Evolutionary conservation across 208 protist genomes (phyloP), one percentile per base, ranked within the genome.

Genomic region (Lotmaria passim): DNA sequence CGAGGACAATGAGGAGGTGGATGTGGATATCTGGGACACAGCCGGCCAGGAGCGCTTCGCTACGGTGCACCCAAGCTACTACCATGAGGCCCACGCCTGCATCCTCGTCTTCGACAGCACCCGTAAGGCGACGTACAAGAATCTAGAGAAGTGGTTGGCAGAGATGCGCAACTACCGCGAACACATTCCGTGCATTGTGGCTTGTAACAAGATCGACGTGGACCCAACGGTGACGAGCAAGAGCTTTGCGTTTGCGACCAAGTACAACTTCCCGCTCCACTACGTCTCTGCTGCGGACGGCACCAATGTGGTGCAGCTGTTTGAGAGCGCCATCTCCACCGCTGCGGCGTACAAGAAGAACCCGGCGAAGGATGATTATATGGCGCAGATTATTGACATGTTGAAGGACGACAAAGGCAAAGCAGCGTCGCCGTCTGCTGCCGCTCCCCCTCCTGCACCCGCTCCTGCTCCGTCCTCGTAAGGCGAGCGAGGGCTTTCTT

Each of bases 201-300:
- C 96, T 8, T 97, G 93, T 50, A 98, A 98, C 69, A 98, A 98
- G 80, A 97, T 98, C 66, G 97, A 98, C 73, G 89, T 88, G 21
- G 85, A 97, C 65, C 83, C 85, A 7, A 67, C 74, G 0, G 90
- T 98, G 24, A 91, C 87, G n/a, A 81, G 81, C 19, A 97, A 91
- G 51, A 69, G 71, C n/a, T 98, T 98, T 70, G 94, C 91, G 26
- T 98, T 98, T 71, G 84, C 95, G 2, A 85, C 88, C 15, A 98
- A 98, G 73, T 88, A 97, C 69, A 82, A 87, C 48, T 83, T 98
- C 53, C 89, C 94, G 1, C 82, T 98, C 12, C 86, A 96, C 64
- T 98, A 97, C 83, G 95, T 97, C 11, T 98, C 93, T 10, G 97
- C 97, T 5, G 95, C 95, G 2, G 93, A 97, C 56, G 97, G 97